Base-by-base conservation (phyloP, 1,284 basidiomycete species). In the Apiotrichum veenhuisii region DNA sequence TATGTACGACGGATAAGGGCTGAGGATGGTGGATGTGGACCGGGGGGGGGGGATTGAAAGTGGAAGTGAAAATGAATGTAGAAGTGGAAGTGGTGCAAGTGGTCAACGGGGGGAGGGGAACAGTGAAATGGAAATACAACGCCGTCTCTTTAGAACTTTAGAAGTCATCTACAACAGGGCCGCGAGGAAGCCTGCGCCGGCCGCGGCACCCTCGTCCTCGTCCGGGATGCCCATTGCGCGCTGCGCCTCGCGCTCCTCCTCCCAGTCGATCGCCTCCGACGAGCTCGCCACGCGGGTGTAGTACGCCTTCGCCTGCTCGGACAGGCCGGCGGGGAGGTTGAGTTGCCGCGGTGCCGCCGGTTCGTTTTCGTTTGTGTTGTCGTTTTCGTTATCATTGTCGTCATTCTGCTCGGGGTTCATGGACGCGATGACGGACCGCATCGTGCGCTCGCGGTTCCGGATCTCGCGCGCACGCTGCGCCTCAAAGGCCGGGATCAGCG, bases 201-300 rank as follows among this genome's bases (percentile, higher is more conserved):
- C 46, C 12, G 33, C 46, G 5, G 36, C 52, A 18, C 63, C 64
- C 41, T 65, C 64, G 25, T 71, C 68, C 34, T 70, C 65, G 37
- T 72, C 66, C 3, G 58, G 64, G 20, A 69, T 53, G n/a, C 69
- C 70, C 63, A 73, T 62, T 5, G 67, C 70, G 46, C 67, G 52
- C 64, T 73, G 70, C 17, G 71, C 70, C 40, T 70, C 73, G 27
- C 73, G 52, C 64, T 75, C 74, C 57, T 75, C 74, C 38, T 76
- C 74, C 74, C 74, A 76, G 61, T 76, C 74, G 27, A 76, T 74
- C 27, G 67, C 64, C 55, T 74, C 72, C 1, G 67, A 63, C 5
- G 65, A 50, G 10, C 50, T 57, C 27, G 68, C 56, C 4, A 74
- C 69, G 17, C 72, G 52, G 5, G 57, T 47, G 50, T 72, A 76